These are phyloP conservation scores for Candida tammaniensis DNA, from an alignment of 805 yeast species.

Conservation along the genomic window DNA sequence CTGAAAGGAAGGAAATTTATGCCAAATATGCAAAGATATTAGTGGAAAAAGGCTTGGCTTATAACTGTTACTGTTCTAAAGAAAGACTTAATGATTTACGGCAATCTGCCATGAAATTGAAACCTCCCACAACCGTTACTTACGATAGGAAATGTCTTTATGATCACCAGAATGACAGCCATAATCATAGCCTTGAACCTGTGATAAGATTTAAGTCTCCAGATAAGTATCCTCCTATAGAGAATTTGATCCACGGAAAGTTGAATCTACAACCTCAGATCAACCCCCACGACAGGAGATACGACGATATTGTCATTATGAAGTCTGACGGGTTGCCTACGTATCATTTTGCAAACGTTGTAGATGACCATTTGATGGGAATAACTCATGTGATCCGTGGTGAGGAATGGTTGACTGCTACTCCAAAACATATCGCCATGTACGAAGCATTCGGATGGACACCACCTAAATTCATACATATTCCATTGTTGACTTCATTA, in stretches of 20 bases:
- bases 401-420: slow-evolving; percentile 96
- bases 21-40: slow-evolving; percentile 53
- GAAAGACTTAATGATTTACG: slow-evolving; percentile 68
- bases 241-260: slow-evolving; percentile 76
- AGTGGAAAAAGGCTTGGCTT: slow-evolving; percentile 68
- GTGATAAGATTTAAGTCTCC: slow-evolving; percentile 82
- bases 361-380: slow-evolving; percentile 91
- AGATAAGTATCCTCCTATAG: slow-evolving; percentile 58
- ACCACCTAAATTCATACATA: slow-evolving; percentile 81
- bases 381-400: slow-evolving; percentile 95
- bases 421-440: slow-evolving; percentile 89
- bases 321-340: slow-evolving; percentile 97
- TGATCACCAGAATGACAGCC: slow-evolving; percentile 10
- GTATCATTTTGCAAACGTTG: slow-evolving; percentile 92
- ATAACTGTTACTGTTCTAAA: slow-evolving; percentile 82
- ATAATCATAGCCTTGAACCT: too few relatives aligned
- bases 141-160: slow-evolving; percentile 81
- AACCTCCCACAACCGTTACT: slow-evolving; percentile 89
- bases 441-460: slow-evolving; percentile 85
- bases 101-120: slow-evolving; percentile 66
- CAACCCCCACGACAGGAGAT: slow-evolving; percentile 67
- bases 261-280: slow-evolving; percentile 77
- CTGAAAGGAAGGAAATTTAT: slow-evolving; percentile 72
- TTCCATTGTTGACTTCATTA: slow-evolving; percentile 78
- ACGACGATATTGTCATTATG: slow-evolving; percentile 83